phyloP scores from a whole-genome alignment of 2,329 filamentous ascomycete species.

The Diplodia mutila region DNA sequence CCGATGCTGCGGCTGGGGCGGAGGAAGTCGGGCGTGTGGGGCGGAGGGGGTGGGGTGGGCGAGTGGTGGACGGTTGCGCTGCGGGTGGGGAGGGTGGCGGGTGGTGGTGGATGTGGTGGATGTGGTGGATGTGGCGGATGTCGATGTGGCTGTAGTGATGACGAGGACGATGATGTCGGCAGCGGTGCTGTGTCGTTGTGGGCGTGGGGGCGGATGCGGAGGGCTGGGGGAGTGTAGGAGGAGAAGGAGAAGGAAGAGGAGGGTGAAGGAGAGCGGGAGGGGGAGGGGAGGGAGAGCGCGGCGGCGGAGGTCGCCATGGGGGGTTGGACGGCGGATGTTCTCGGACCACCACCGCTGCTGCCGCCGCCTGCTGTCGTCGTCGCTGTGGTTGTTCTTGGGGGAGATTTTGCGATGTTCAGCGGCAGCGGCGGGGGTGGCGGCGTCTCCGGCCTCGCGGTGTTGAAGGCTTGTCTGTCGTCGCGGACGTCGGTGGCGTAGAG shows the following conservation, averaged over 20 bases:
- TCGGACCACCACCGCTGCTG: too few species aligned
- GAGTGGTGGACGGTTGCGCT: conserved; percentile 3
- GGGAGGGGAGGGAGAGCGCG: conserved; percentile 1
- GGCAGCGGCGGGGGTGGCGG: conserved; percentile 27
- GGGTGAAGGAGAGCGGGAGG: not conserved
- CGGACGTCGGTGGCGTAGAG: conserved; percentile 6
- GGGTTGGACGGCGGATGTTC: too few species aligned
- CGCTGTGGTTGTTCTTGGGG: not conserved
- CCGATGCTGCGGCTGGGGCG: not conserved
- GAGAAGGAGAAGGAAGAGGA: not conserved
- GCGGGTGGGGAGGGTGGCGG: not conserved
- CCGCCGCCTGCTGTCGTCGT: not conserved
- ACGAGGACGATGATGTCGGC: not conserved
- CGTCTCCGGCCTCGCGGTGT: not conserved
- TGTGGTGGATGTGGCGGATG: too few species aligned
- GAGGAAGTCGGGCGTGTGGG: not conserved
- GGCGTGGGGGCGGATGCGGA: not conserved
- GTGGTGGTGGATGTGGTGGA: not conserved
- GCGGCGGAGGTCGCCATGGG: not conserved
- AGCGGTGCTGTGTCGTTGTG: not conserved
- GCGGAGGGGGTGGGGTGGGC: not conserved
- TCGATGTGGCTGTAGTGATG: not conserved
- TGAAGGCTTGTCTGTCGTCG: not conserved
- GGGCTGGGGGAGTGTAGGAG: not conserved
- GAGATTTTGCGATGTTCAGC: not conserved